Percentiles rank a stretch among this genome's conserved stretches.
These are phyloP conservation scores for Zizania latifolia DNA, from an alignment of 176 grass and related monocot species.

Conservation along the genomic window DNA sequence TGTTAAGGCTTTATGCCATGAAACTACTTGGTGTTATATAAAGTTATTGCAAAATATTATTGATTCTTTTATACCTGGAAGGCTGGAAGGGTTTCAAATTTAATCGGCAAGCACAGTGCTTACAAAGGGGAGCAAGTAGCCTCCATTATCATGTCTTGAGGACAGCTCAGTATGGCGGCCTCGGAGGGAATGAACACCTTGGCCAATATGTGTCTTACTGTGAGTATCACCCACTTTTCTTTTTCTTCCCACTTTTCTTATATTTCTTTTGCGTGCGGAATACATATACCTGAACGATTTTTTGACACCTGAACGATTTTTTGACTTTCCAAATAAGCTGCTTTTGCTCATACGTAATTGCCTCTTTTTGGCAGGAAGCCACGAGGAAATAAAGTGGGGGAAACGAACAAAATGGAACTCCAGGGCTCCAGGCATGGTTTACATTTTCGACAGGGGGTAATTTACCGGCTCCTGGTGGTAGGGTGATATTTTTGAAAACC, in stretches of 20 bases:
- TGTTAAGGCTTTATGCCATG: not conserved
- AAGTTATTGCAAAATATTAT: not conserved
- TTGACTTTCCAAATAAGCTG: conserved; percentile 11
- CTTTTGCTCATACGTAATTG: not conserved
- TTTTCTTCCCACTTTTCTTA: not conserved
- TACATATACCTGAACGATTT: not conserved
- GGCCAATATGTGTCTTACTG: conserved; percentile 1
- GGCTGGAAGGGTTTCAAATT: not conserved
- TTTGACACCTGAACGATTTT: no score
- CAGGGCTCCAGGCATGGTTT: no score
- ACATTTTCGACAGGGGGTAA: no score
- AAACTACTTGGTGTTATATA: not conserved
- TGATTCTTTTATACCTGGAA: not conserved
- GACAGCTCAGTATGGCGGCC: not conserved
- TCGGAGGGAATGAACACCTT: not conserved
- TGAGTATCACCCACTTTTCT: not conserved
- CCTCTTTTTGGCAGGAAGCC: not conserved
- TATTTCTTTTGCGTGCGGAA: conserved; percentile 1
- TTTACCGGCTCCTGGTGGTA: no score
- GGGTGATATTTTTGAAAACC: no score
- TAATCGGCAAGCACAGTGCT: not conserved
- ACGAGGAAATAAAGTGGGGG: not conserved
- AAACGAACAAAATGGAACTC: not conserved
- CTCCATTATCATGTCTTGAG: not conserved
- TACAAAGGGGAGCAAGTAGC: not conserved